Evolutionary conservation across 495 filamentous ascomycete genomes (phyloP).

Genomic region (Penicillium taxi): DNA sequence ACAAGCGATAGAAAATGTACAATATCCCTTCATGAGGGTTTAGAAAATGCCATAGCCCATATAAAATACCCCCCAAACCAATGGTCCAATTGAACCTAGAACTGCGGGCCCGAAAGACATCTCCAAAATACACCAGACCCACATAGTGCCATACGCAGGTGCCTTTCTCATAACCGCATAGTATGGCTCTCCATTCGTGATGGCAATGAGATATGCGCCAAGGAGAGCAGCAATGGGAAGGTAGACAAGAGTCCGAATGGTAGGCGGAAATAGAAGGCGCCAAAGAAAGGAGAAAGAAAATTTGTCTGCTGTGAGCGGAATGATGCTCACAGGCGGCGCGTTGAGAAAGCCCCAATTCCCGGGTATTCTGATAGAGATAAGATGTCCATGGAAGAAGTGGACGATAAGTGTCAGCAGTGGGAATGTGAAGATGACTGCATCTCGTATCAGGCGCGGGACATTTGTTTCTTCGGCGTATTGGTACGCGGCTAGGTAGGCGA

Average conservation of each 20-base stretch:
- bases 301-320: constrained; percentile 27
- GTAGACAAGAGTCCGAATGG: constrained; percentile 26
- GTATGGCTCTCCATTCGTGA: constrained; percentile 72
- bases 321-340: constrained; percentile 16
- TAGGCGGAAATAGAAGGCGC: constrained; percentile 29
- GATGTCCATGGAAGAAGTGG: constrained; percentile 41
- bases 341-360: constrained; percentile 5
- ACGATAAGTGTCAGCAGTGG: constrained; percentile 37
- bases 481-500: constrained; percentile 84
- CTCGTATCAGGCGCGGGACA: constrained; percentile 46
- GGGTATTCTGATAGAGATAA: constrained; percentile 24
- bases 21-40: too few relatives aligned
- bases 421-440: constrained; percentile 30
- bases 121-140: constrained; percentile 92
- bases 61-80: constrained; percentile 57
- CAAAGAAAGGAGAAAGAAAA: constrained; percentile 25
- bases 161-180: constrained; percentile 87
- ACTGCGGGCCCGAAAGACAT: constrained; percentile 63
- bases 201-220: constrained; percentile 71
- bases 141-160: constrained; percentile 79
- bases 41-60: constrained; percentile 56
- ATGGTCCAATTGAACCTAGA: constrained; percentile 43
- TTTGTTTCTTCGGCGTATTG: constrained; percentile 72
- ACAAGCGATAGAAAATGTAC: too few relatives aligned
- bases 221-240: constrained; percentile 50